Evolutionary conservation across 331 rosid species (phyloP), one percentile per base, ranked within the genome.

Genomic region (Rhamnella rubrinervis): DNA sequence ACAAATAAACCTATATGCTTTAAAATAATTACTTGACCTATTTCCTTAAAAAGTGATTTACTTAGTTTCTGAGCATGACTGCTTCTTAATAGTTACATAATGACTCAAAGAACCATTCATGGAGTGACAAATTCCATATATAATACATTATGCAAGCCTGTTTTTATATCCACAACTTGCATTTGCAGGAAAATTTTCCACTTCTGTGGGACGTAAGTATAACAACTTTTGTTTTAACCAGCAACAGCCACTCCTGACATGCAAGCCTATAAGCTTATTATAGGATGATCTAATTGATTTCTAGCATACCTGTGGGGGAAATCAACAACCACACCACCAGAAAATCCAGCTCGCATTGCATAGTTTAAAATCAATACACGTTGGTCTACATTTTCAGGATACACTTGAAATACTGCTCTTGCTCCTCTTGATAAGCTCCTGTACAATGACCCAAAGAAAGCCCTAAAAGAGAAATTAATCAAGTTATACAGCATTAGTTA

Each of bases 271-370:
- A 37, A 19, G 15, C 46, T 58, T 17, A 14, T 8, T 47, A 39
- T 28, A 19, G 41, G 40, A 28, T 18, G 13, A 39, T 26, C 60
- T 21, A 8, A 65, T 61, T 21, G 59, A 10, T 59, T 13, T 25
- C 38, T n/a, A 8, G 49, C 75, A 60, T 74, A 93, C 98, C 98
- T 93, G 84, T 91, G 92, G 44, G 98, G 98, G 77, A 17, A 93
- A 82, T 93, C 98, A 49, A 93, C 95, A 16, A 93, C 95, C 26
- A 91, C 75, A 35, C 98, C 97, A 70, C 98, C 98, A 17, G 92
- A 79, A 84, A 93, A 93, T 78, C 98, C 98, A 75, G 96, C 95
- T 25, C 78, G 84, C 97, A 93, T 91, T 57, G 98, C 98, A 66
- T 80, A 86, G 67, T 71, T 81, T 77, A 93, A 73, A 74, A 89